Percentiles rank a stretch among this genome's conserved stretches.
Conservation (phyloP, 371 early-diverging fungal genomes). For the Rhizopus delemar region DNA sequence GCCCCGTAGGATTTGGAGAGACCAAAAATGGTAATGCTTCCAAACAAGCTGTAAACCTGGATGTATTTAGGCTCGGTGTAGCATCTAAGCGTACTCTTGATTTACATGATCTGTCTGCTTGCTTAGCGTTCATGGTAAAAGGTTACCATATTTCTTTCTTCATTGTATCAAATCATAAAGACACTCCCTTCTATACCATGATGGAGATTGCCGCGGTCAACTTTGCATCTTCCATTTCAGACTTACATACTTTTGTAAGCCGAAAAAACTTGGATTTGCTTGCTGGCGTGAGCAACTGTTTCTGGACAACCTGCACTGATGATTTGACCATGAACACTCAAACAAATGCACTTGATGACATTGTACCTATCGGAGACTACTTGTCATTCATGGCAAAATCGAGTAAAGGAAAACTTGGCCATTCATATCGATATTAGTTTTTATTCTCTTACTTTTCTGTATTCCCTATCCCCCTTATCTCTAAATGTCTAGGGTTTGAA, state of each 20-base stretch:
- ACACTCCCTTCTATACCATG: slow-evolving; percentile 13
- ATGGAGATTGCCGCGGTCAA: slow-evolving; percentile 12
- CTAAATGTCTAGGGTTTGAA: not conserved
- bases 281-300: slow-evolving; percentile 10
- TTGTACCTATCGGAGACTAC: slow-evolving; percentile 11
- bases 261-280: slow-evolving; percentile 14
- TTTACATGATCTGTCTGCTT: slow-evolving; percentile 12
- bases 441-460: slow-evolving; percentile 4
- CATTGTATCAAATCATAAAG: slow-evolving; percentile 15
- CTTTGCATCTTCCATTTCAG: slow-evolving; percentile 10
- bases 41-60: slow-evolving; percentile 14
- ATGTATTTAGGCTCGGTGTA: slow-evolving; percentile 13
- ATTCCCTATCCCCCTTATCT: not conserved
- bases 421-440: slow-evolving; percentile 16
- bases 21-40: slow-evolving; percentile 8
- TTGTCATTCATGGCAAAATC: slow-evolving; percentile 18
- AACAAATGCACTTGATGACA: slow-evolving; percentile 9
- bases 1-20: slow-evolving; percentile 11
- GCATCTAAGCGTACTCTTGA: slow-evolving; percentile 15
- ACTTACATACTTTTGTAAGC: slow-evolving; percentile 16
- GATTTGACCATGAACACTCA: slow-evolving; percentile 6
- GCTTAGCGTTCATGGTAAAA: slow-evolving; percentile 10
- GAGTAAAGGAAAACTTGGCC: slow-evolving; percentile 14
- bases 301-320: slow-evolving; percentile 10
- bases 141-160: slow-evolving; percentile 13